Percentiles rank a stretch among this genome's conserved stretches.
These are phyloP conservation scores for Metroxylon sagu DNA, from an alignment of 176 grass and related monocot species.

Conservation along the genomic window DNA sequence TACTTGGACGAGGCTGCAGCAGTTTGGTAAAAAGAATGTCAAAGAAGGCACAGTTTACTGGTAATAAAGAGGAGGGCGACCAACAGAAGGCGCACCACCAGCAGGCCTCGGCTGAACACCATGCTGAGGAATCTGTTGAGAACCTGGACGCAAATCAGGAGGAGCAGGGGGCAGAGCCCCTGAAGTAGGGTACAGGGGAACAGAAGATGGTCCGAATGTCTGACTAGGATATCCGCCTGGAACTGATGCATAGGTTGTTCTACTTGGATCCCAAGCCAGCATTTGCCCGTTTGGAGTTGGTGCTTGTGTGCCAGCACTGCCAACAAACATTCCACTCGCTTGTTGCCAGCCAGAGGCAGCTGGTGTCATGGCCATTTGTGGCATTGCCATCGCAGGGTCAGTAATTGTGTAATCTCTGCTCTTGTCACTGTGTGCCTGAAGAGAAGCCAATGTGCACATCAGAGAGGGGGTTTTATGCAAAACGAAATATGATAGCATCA, in stretches of 20 bases:
- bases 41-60: neutral
- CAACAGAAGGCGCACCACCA: conserved; percentile 7
- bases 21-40: too few species aligned
- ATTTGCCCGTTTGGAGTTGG: conserved; percentile 23
- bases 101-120: conserved; percentile 33
- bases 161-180: conserved; percentile 22
- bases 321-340: conserved; percentile 22
- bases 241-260: conserved; percentile 25
- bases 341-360: conserved; percentile 53
- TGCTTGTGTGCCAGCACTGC: neutral
- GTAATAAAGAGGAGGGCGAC: conserved; percentile 37
- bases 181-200: neutral
- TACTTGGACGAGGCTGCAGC: too few species aligned
- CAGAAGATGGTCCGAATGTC: conserved; percentile 26
- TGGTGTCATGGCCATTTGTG: conserved; percentile 25
- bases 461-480: neutral
- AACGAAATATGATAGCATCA: neutral
- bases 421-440: conserved; percentile 90
- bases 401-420: conserved; percentile 94
- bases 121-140: conserved; percentile 37
- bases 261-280: conserved; percentile 47
- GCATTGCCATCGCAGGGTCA: conserved; percentile 29
- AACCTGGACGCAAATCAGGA: conserved; percentile 18
- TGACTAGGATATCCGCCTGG: conserved; percentile 48
- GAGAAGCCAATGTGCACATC: neutral